phyloP scores from a whole-genome alignment of 345 rosid species.

The Raphanus sativus region DNA sequence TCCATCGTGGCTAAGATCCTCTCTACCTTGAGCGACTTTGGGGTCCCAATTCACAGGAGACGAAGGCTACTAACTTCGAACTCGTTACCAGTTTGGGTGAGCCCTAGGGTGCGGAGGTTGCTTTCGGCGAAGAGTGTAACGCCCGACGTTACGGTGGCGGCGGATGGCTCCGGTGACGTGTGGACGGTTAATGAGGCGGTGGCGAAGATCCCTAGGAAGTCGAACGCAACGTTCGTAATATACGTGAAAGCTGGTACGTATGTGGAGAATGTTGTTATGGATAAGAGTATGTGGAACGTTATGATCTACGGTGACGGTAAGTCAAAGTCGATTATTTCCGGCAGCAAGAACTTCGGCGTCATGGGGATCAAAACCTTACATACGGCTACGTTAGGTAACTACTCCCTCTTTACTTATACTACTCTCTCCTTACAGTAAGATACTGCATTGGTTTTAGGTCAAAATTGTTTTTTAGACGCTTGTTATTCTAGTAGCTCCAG shows the following conservation, averaged over 20 bases:
- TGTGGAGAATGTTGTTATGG: slow-evolving; percentile 58
- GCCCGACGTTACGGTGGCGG: slow-evolving; percentile 60
- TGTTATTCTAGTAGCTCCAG: neutral
- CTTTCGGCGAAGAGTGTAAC: slow-evolving; percentile 38
- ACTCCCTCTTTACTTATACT: slow-evolving; percentile 4
- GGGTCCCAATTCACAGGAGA: slow-evolving; percentile 60
- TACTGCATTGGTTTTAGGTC: neutral
- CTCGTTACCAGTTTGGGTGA: slow-evolving; percentile 63
- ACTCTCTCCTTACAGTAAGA: neutral
- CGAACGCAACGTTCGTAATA: slow-evolving; percentile 50
- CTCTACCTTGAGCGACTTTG: slow-evolving; percentile 42
- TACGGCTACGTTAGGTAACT: slow-evolving; percentile 72
- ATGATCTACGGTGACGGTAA: slow-evolving; percentile 78
- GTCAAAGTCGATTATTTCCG: slow-evolving; percentile 54
- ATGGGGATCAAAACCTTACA: slow-evolving; percentile 53
- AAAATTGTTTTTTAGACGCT: neutral
- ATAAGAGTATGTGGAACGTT: slow-evolving; percentile 68
- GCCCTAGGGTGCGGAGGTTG: slow-evolving; percentile 49
- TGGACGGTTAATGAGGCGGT: slow-evolving; percentile 57
- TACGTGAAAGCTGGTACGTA: slow-evolving; percentile 69
- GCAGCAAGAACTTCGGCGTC: slow-evolving; percentile 42
- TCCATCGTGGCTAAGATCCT: slow-evolving; percentile 64
- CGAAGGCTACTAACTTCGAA: slow-evolving; percentile 35
- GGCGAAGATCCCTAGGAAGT: slow-evolving; percentile 50
- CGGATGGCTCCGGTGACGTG: slow-evolving; percentile 60